These are phyloP conservation scores for Farysia itapuensis DNA, from an alignment of 1,284 basidiomycete genomes.

Conservation along the genomic window DNA sequence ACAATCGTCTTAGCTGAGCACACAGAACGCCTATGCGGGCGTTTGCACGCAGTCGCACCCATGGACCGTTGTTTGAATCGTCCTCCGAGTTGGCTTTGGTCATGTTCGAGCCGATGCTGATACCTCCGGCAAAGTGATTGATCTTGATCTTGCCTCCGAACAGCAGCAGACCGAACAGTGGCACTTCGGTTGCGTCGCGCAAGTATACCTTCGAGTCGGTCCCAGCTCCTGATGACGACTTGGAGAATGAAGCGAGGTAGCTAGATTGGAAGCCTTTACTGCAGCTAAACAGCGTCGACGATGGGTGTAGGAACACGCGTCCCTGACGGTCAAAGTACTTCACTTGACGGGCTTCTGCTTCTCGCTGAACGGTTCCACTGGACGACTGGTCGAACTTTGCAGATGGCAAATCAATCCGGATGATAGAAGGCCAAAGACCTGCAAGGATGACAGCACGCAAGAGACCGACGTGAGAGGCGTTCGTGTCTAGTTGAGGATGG, in stretches of 20 bases:
- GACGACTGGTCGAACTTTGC: constrained; percentile 50
- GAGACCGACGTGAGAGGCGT: constrained; percentile 36
- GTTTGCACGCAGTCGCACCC: constrained; percentile 77
- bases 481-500: constrained; percentile 56
- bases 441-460: constrained; percentile 49
- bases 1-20: constrained; percentile 72
- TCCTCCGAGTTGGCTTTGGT: constrained; percentile 10
- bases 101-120: constrained; percentile 62
- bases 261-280: constrained; percentile 73
- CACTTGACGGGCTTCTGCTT: constrained; percentile 46
- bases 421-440: constrained; percentile 64
- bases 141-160: constrained; percentile 80
- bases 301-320: constrained; percentile 80
- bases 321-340: constrained; percentile 56
- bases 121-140: constrained; percentile 71
- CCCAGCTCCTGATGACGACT: constrained; percentile 68
- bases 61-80: constrained; percentile 62
- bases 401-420: constrained; percentile 44
- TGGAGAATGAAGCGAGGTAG: constrained; percentile 80
- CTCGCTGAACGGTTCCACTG: constrained; percentile 49
- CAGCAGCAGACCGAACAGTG: constrained; percentile 77
- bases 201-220: constrained; percentile 73
- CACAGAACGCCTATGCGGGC: constrained; percentile 86
- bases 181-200: constrained; percentile 85
- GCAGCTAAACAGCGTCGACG: constrained; percentile 74